Evolutionary conservation across 805 yeast genomes (phyloP), one percentile per base, ranked within the genome.

Genomic region (Cyberlindnera xylosilytica): DNA sequence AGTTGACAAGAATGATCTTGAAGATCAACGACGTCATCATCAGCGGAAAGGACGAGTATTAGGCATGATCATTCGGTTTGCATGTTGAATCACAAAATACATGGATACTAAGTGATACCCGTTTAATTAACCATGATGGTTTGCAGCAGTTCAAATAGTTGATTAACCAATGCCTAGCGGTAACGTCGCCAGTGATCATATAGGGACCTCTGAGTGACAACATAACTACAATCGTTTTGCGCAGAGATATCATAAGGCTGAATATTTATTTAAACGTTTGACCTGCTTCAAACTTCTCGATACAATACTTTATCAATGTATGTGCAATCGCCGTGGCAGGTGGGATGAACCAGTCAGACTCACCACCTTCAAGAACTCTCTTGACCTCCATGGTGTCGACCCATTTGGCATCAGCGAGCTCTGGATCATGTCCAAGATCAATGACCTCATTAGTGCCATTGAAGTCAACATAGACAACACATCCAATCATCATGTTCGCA

Each of bases 1-100:
- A 93, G 70, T 76, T 93, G 63, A 89, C 97, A 44, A 81, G 99
- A 70, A 93, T 93, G 99, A 89, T 93, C 50, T 76, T 93, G 62
- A 93, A 93, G 74, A 93, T 93, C 62, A 95, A 93, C 66, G 91
- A 91, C 64, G 99, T 93, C 46, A 93, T 93, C 58, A 83, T 91
- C 53, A 85, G 85, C 58, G 95, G 95, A 34, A 83, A 82, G 61
- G 91, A 84, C 59, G 87, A 78, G 49, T 81, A 79, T 58, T 81
- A 36, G 37, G 4, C 9, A 27, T 8, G 5, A 8, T 8, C 9
- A n/a, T n/a, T n/a, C n/a, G n/a, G n/a, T n/a, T n/a, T n/a, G n/a
- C n/a, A 6, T 27, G 30, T 27, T 6, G 8, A 22, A 8, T 8
- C 10, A 22, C 30, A 6, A 27, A 27, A 27, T 27, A 15, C 30